These are phyloP conservation scores for Coelastrella sp. DNA, from an alignment of 139 green algal species.

Conservation along the genomic window DNA sequence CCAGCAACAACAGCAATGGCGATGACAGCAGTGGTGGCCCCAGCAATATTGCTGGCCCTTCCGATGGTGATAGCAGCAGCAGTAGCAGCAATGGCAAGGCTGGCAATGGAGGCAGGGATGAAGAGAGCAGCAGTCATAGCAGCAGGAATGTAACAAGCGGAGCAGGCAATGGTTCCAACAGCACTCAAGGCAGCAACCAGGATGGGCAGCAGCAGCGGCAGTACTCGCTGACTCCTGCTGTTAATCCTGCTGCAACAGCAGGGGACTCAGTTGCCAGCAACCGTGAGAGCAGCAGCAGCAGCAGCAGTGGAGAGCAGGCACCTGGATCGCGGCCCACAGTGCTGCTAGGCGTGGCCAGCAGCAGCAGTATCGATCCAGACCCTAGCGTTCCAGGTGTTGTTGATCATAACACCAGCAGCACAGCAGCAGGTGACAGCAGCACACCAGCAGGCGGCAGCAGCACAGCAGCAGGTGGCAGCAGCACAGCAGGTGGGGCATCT, in stretches of 20 bases:
- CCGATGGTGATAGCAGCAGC: not conserved
- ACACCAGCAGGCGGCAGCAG: not conserved
- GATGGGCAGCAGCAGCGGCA: not conserved
- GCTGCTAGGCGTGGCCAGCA: too few species aligned
- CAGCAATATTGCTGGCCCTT: not conserved
- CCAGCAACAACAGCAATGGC: not conserved
- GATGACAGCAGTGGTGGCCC: not conserved
- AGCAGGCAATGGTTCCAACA: too few species aligned
- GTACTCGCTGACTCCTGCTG: not conserved
- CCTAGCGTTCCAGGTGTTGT: too few species aligned
- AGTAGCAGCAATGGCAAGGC: not conserved
- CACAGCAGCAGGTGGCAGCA: not conserved
- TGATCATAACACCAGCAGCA: not conserved
- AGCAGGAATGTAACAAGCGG: not conserved
- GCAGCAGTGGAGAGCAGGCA: not conserved
- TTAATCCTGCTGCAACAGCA: not conserved
- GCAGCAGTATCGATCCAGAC: too few species aligned
- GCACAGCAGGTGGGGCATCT: not conserved
- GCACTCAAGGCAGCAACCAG: too few species aligned
- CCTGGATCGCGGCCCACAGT: too few species aligned
- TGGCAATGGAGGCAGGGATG: not conserved
- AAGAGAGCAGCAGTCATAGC: not conserved
- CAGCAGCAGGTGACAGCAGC: not conserved
- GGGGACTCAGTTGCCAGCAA: not conserved
- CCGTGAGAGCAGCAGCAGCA: not conserved